Evolutionary conservation across 768 basidiomycete genomes (phyloP).

Genomic region (Pisolithus marmoratus): DNA sequence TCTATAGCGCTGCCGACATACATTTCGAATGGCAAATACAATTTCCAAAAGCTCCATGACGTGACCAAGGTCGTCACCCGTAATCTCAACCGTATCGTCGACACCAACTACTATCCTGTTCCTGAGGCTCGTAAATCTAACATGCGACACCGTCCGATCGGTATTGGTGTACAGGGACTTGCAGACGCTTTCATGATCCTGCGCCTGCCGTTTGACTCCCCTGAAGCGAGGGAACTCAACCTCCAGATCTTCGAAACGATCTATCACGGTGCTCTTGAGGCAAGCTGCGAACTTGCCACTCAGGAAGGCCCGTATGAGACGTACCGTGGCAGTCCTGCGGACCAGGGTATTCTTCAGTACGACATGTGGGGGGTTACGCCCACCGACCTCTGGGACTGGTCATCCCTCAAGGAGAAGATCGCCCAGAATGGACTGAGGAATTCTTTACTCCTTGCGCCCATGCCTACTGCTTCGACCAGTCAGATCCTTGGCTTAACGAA

Average conservation of each 20-base stretch:
- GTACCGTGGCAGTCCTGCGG: constrained; percentile 87
- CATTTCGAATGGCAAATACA: constrained; percentile 75
- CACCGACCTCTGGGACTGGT: constrained; percentile 92
- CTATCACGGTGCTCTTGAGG: constrained; percentile 91
- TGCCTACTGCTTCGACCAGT: constrained; percentile 98
- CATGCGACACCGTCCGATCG: constrained; percentile 96
- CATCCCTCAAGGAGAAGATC: constrained; percentile 79
- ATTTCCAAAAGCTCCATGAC: constrained; percentile 94
- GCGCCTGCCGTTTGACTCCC: constrained; percentile 92
- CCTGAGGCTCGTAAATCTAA: constrained; percentile 89
- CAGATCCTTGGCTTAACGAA: constrained; percentile 98
- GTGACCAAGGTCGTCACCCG: constrained; percentile 88
- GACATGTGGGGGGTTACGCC: constrained; percentile 95
- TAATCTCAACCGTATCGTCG: constrained; percentile 94
- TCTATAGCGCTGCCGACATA: constrained; percentile 94
- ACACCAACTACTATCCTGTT: constrained; percentile 93
- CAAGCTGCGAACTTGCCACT: constrained; percentile 81
- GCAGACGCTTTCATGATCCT: constrained; percentile 98
- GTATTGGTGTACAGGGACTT: constrained; percentile 95
- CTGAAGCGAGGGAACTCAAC: constrained; percentile 82
- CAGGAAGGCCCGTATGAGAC: constrained; percentile 81
- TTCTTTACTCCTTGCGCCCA: constrained; percentile 88
- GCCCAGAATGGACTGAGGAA: constrained; percentile 78
- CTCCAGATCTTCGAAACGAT: constrained; percentile 98
- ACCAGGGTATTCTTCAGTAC: constrained; percentile 83